Evolutionary conservation across 768 basidiomycete genomes (phyloP).

Genomic region (Pisolithus albus): DNA sequence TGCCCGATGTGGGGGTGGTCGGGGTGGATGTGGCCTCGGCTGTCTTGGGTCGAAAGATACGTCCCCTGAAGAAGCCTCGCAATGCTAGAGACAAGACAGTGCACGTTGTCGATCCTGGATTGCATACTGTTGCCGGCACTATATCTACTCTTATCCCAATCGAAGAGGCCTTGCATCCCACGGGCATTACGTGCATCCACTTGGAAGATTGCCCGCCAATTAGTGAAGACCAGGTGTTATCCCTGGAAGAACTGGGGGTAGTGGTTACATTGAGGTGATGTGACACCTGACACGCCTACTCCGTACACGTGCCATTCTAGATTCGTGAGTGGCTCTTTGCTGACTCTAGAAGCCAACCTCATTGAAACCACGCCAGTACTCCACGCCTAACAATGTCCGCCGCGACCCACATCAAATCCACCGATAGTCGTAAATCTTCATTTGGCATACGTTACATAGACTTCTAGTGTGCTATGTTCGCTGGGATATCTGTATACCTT

Average conservation of each 20-base stretch:
- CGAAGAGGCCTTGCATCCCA: conserved; percentile 29
- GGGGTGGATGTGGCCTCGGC: conserved; percentile 21
- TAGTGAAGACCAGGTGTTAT: conserved; percentile 30
- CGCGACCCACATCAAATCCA: conserved; percentile 12
- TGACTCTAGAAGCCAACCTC: conserved; percentile 4
- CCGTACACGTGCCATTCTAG: conserved; percentile 8
- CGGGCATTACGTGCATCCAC: conserved; percentile 35
- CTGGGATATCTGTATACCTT: not conserved
- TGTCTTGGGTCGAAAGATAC: conserved; percentile 24
- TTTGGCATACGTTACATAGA: not conserved
- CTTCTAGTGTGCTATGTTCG: not conserved
- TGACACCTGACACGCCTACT: not conserved
- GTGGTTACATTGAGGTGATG: conserved; percentile 19
- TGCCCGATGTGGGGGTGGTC: conserved; percentile 6
- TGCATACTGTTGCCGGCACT: conserved; percentile 11
- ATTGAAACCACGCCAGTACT: conserved; percentile 14
- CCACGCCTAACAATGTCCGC: conserved; percentile 22
- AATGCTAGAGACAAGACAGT: conserved; percentile 4
- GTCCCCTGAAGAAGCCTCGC: conserved; percentile 31
- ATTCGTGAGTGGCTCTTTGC: conserved; percentile 15
- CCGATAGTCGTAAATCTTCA: conserved; percentile 12
- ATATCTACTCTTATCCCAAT: conserved; percentile 32
- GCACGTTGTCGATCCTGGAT: conserved; percentile 8
- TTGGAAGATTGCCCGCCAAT: conserved; percentile 37
- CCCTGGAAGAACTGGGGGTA: conserved; percentile 32